Percentiles rank a stretch among this genome's conserved stretches.
These are phyloP conservation scores for Podila verticillata DNA, from an alignment of 192 early-diverging fungal species.

Conservation along the genomic window DNA sequence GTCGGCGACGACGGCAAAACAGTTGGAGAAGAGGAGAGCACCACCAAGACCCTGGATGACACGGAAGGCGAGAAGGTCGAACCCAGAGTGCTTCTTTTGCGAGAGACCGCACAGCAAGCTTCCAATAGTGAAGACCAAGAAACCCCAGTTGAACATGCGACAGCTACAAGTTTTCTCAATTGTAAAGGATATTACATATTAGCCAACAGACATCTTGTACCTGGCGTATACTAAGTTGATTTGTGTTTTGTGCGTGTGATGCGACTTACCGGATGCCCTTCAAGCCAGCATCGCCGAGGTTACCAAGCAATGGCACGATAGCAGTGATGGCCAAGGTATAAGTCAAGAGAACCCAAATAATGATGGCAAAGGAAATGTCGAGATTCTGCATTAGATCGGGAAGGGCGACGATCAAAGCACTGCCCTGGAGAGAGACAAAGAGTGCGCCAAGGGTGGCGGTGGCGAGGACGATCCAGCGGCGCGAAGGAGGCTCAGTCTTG, in stretches of 20 bases:
- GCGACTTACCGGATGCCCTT: slow-evolving; percentile 65
- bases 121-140: slow-evolving; percentile 46
- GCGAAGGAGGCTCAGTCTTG: slow-evolving; percentile 42
- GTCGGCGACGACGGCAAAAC: slow-evolving; percentile 48
- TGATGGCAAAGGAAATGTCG: slow-evolving; percentile 42
- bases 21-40: slow-evolving; percentile 42
- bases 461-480: slow-evolving; percentile 50
- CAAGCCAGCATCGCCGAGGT: slow-evolving; percentile 65
- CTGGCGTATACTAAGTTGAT: too few relatives aligned
- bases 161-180: slow-evolving; percentile 8
- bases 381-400: slow-evolving; percentile 50
- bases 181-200: too few relatives aligned
- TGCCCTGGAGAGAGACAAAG: slow-evolving; percentile 49
- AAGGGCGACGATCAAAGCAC: slow-evolving; percentile 48
- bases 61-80: slow-evolving; percentile 45
- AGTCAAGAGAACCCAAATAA: slow-evolving; percentile 46
- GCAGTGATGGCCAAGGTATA: slow-evolving; percentile 50
- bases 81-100: slow-evolving; percentile 34
- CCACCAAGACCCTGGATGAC: slow-evolving; percentile 50
- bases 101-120: slow-evolving; percentile 43
- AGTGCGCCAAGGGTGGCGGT: slow-evolving; percentile 46
- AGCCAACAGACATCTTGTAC: too few relatives aligned
- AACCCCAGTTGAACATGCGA: slow-evolving; percentile 48
- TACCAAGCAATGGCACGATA: slow-evolving; percentile 28
- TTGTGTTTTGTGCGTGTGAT: background rate